Base-by-base conservation (phyloP, 257 asterid genomes). In the Nicotiana attenuata region DNA sequence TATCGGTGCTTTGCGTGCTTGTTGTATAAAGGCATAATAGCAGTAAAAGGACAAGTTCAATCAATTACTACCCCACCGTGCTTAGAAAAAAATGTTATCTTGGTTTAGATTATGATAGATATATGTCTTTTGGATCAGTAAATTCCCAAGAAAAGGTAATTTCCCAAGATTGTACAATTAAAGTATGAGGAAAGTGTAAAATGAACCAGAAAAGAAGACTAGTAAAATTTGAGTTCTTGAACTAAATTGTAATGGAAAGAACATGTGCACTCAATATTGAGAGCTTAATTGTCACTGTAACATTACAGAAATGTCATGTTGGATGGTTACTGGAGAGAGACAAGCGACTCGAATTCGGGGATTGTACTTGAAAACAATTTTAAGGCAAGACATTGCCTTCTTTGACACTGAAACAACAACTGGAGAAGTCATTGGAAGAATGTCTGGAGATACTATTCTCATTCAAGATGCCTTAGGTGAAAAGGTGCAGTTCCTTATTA, bases 381-480 rank as follows among this genome's bases (percentile, higher is more conserved):
- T 92, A 55, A 87, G 92, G 83, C 97, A 92, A 81, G 97, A 92
- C 59, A 86, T 92, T 7, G 90, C 85, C 85, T 92, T 88, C 82
- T 92, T 92, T 67, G 97, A 92, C 81, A 90, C 94, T 10, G 87
- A 92, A 87, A 87, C 94, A 8, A 81, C 88, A n/a, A 89, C 93
- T 0, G 97, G 97, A 76, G 94, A 92, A 80, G 85, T 90, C 26
- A 87, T 92, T 24, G 92, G 91, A 55, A 85, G 93, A 38, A 90
- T 90, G 91, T 90, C 94, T 15, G 97, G 94, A 6, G 93, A 90
- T 76, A 88, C 92, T 16, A 85, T 89, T 81, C 92, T 92, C 80
- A 91, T 94, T 59, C 98, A 94, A 88, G 97, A 94, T 26, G 97
- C 98, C 73, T 90, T 94, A 93, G 95, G 97, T 0, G 97, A 90